A percentile compares a stretch with the other conserved stretches of the same genome.
Evolutionary conservation across 1,284 basidiomycete genomes (phyloP).

Genomic region (Fomes fomentarius): DNA sequence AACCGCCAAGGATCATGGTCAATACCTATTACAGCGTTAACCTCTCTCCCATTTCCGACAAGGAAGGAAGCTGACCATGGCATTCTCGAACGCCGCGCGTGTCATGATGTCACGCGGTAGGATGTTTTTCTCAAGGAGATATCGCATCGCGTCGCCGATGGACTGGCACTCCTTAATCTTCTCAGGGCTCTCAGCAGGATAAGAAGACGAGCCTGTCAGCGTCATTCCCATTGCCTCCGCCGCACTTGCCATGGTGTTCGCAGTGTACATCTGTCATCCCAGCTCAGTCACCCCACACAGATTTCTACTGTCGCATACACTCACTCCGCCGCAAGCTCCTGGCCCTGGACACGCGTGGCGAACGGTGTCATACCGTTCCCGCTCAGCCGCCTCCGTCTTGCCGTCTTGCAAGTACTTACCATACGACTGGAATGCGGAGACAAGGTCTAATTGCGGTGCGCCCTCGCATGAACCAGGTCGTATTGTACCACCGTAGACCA

Average conservation of each 20-base stretch:
- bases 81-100: slow-evolving; percentile 93
- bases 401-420: slow-evolving; percentile 92
- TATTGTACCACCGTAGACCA: slow-evolving; percentile 98
- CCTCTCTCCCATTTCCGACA: slow-evolving; percentile 6
- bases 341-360: slow-evolving; percentile 94
- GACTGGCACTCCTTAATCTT: slow-evolving; percentile 84
- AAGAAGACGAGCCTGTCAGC: slow-evolving; percentile 95
- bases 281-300: slow-evolving; percentile 15
- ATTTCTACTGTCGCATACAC: slow-evolving; percentile 40
- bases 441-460: slow-evolving; percentile 84
- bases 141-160: slow-evolving; percentile 81
- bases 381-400: slow-evolving; percentile 81
- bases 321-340: slow-evolving; percentile 93
- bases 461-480: slow-evolving; percentile 87
- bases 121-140: slow-evolving; percentile 90
- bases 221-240: slow-evolving; percentile 94
- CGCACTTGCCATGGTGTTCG: slow-evolving; percentile 95
- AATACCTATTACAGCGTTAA: slow-evolving; percentile 58
- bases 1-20: slow-evolving; percentile 93
- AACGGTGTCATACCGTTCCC: slow-evolving; percentile 81
- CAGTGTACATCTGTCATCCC: slow-evolving; percentile 82
- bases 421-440: slow-evolving; percentile 95
- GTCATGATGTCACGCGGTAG: slow-evolving; percentile 97
- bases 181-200: slow-evolving; percentile 90
- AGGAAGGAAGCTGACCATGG: slow-evolving; percentile 67